Percentiles rank a stretch among this genome's conserved stretches.
phyloP scores from a whole-genome alignment of 805 yeast species.

The Pichia manshurica region DNA sequence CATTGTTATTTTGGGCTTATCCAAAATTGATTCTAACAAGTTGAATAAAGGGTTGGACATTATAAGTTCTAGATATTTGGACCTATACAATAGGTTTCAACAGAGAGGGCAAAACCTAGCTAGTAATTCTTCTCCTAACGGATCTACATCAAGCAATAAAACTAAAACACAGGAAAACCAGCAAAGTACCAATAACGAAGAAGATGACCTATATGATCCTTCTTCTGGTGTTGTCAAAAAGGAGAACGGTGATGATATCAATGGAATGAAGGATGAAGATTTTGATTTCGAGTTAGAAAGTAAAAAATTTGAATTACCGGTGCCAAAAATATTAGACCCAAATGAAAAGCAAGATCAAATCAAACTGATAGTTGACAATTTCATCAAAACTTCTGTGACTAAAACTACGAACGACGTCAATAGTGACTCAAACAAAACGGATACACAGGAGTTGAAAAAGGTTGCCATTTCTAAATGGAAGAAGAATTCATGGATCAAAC shows the following conservation, averaged over 20 bases:
- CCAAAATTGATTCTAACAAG: slow-evolving; percentile 43
- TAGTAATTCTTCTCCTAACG: not conserved
- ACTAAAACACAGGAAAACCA: not conserved
- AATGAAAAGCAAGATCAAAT: slow-evolving; percentile 56
- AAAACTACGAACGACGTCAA: slow-evolving; percentile 23
- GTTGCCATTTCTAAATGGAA: slow-evolving; percentile 48
- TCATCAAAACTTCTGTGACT: slow-evolving; percentile 41
- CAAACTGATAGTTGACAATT: slow-evolving; percentile 51
- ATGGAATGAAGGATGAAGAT: slow-evolving; percentile 18
- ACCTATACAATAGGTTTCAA: slow-evolving; percentile 31
- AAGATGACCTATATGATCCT: slow-evolving; percentile 19
- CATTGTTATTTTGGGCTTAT: slow-evolving; percentile 63
- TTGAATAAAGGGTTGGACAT: slow-evolving; percentile 66
- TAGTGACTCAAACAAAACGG: slow-evolving; percentile 24
- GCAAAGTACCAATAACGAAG: not conserved
- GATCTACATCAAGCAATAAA: not conserved
- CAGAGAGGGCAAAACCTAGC: not conserved
- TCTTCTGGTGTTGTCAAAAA: not conserved
- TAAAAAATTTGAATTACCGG: slow-evolving; percentile 41
- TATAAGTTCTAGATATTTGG: slow-evolving; percentile 58
- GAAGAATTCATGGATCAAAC: slow-evolving; percentile 67
- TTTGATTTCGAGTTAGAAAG: slow-evolving; percentile 24
- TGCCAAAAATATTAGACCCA: slow-evolving; percentile 47
- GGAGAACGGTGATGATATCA: slow-evolving; percentile 17
- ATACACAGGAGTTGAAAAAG: slow-evolving; percentile 42